A percentile compares a stretch with the other conserved stretches of the same genome.
Evolutionary conservation across 306 rosid species (phyloP).

Genomic region (Pyrus betulifolia): DNA sequence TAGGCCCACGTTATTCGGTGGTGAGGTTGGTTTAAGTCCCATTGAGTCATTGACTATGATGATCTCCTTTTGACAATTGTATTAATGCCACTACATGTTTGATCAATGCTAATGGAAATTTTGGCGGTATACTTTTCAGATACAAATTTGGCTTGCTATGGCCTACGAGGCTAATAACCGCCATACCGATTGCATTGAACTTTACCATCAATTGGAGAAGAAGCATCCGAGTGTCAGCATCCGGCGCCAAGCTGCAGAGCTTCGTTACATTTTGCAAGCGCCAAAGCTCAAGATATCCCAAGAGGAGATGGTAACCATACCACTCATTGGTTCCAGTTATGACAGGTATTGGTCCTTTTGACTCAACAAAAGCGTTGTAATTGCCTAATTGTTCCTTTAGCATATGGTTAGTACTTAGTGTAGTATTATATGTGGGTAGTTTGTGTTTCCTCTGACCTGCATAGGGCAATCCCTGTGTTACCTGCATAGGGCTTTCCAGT

Average conservation of each 20-base stretch:
- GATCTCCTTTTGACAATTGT: neutral
- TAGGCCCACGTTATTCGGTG: constrained; percentile 76
- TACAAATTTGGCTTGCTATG: constrained; percentile 98
- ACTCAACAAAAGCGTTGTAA: no score
- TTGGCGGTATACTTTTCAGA: constrained; percentile 38
- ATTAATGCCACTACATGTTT: neutral
- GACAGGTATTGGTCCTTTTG: constrained; percentile 39
- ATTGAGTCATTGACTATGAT: neutral
- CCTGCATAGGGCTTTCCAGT: neutral
- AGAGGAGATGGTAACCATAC: constrained; percentile 95
- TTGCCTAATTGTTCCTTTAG: no score
- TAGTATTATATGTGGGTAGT: neutral
- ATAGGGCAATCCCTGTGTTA: neutral
- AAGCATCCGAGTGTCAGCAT: constrained; percentile 68
- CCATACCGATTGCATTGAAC: constrained; percentile 76
- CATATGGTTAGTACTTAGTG: no score
- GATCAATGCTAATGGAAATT: neutral
- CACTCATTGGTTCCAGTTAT: constrained; percentile 58
- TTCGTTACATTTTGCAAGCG: constrained; percentile 91
- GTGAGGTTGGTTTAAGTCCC: constrained; percentile 68
- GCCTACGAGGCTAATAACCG: constrained; percentile 95
- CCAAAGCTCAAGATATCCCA: constrained; percentile 93
- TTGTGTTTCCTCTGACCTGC: neutral
- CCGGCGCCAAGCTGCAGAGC: constrained; percentile 89
- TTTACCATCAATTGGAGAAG: constrained; percentile 73